These are phyloP conservation scores for Fusarium sp. DNA, from an alignment of 2,329 filamentous ascomycete species.

Conservation along the genomic window DNA sequence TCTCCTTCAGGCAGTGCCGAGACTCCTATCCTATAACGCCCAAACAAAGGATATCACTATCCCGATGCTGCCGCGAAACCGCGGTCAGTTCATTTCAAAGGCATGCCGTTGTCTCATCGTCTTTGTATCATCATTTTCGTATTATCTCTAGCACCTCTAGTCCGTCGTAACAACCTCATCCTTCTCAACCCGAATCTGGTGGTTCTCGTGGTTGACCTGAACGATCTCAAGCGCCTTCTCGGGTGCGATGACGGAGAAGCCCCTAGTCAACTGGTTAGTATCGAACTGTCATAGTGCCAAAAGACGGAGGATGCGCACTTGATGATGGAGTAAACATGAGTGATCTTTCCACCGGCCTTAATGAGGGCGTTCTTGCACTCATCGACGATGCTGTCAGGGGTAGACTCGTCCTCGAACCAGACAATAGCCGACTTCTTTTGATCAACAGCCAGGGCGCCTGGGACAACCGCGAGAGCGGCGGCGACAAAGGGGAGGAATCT, in stretches of 20 bases:
- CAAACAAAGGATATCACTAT: constrained; percentile 22
- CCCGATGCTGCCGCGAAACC: constrained; percentile 5
- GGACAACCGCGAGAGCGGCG: constrained; percentile 64
- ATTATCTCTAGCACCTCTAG: constrained; percentile 1
- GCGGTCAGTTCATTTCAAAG: constrained; percentile 15
- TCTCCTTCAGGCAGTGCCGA: constrained; percentile 11
- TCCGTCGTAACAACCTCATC: constrained; percentile 71
- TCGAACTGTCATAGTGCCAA: background rate
- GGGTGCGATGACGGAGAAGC: constrained; percentile 79
- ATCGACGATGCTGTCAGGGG: constrained; percentile 71
- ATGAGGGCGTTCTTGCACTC: constrained; percentile 77
- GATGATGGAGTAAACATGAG: constrained; percentile 76
- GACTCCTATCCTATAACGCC: constrained; percentile 37
- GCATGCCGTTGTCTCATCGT: constrained; percentile 16
- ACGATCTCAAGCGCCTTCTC: constrained; percentile 74
- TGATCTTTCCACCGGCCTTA: constrained; percentile 78
- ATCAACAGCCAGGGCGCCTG: constrained; percentile 70
- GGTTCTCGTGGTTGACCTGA: constrained; percentile 64
- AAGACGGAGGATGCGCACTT: constrained; percentile 60
- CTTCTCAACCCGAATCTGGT: constrained; percentile 71
- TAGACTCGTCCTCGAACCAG: constrained; percentile 74
- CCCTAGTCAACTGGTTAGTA: constrained; percentile 60
- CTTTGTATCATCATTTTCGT: constrained; percentile 6
- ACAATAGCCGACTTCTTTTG: constrained; percentile 79
- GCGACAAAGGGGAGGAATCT: constrained; percentile 65